These are phyloP conservation scores for Brassica rapa DNA, from an alignment of 345 rosid genomes.

Conservation along the genomic window DNA sequence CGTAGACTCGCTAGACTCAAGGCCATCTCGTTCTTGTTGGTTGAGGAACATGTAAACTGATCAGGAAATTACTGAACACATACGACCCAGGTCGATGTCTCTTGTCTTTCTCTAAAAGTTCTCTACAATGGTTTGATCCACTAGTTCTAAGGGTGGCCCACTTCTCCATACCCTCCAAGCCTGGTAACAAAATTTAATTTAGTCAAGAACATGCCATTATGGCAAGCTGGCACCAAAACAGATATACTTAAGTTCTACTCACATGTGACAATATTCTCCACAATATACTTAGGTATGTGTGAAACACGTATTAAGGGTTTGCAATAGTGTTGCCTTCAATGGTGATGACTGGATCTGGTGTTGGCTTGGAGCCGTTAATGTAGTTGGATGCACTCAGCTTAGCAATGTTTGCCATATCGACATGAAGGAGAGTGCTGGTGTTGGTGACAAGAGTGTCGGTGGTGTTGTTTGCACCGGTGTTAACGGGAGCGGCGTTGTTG, in stretches of 20 bases:
- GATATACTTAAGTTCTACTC: not conserved
- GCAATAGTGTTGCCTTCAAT: no score
- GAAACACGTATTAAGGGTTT: no score
- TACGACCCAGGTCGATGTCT: conserved; percentile 10
- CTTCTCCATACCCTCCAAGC: conserved; percentile 8
- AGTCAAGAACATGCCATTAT: not conserved
- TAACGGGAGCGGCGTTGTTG: no score
- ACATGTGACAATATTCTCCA: not conserved
- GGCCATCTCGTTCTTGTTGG: not conserved
- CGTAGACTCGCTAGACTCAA: not conserved
- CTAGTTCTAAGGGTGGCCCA: not conserved
- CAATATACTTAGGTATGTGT: no score
- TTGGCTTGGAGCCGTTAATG: no score
- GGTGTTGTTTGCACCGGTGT: no score
- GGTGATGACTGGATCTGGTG: no score
- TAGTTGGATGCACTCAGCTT: no score
- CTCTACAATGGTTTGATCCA: conserved; percentile 6
- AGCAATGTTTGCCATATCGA: no score
- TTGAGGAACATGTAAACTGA: conserved; percentile 36
- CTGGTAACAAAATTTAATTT: conserved; percentile 6
- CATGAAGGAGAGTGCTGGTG: no score
- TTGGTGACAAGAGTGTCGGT: no score
- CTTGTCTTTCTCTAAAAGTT: conserved; percentile 1
- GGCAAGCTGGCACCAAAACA: not conserved
- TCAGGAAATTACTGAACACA: conserved; percentile 24